Evolutionary conservation across 257 asterid species (phyloP).

Genomic region (Eustoma russellianum): DNA sequence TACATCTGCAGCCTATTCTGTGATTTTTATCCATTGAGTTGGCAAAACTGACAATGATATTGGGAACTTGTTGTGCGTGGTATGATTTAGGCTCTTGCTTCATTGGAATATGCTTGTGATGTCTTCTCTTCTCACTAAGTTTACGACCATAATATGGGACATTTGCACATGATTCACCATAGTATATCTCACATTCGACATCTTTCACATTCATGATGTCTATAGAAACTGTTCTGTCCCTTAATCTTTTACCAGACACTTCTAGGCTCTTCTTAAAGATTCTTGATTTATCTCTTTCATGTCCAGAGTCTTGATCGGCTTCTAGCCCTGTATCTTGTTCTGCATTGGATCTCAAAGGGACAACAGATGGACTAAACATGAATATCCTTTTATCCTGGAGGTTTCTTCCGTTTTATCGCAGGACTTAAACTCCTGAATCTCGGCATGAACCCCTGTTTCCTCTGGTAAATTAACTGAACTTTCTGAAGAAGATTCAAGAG

Average conservation of each 20-base stretch:
- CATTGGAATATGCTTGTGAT: constrained; percentile 13
- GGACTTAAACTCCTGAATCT: constrained; percentile 53
- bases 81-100: constrained; percentile 4
- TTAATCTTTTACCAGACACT: constrained; percentile 20
- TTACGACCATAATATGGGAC: constrained; percentile 16
- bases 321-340: not conserved
- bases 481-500: constrained; percentile 30
- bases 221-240: constrained; percentile 28
- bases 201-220: constrained; percentile 18
- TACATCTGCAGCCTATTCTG: not conserved
- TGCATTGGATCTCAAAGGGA: constrained; percentile 5
- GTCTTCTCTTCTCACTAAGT: constrained; percentile 10
- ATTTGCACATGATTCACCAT: constrained; percentile 19
- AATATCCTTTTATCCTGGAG: constrained; percentile 59
- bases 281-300: constrained; percentile 11
- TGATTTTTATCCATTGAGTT: constrained; percentile 4
- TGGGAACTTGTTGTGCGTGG: constrained; percentile 12
- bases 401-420: constrained; percentile 22
- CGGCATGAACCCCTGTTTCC: constrained; percentile 48
- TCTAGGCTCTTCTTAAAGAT: constrained; percentile 10
- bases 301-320: not conserved
- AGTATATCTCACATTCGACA: constrained; percentile 29
- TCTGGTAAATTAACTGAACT: constrained; percentile 20
- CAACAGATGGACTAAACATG: constrained; percentile 35
- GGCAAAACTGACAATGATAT: constrained; percentile 4